A percentile compares a stretch with the other conserved stretches of the same genome.
phyloP scores from a whole-genome alignment of 2,329 filamentous ascomycete genomes.

The Cercospora canescens region DNA sequence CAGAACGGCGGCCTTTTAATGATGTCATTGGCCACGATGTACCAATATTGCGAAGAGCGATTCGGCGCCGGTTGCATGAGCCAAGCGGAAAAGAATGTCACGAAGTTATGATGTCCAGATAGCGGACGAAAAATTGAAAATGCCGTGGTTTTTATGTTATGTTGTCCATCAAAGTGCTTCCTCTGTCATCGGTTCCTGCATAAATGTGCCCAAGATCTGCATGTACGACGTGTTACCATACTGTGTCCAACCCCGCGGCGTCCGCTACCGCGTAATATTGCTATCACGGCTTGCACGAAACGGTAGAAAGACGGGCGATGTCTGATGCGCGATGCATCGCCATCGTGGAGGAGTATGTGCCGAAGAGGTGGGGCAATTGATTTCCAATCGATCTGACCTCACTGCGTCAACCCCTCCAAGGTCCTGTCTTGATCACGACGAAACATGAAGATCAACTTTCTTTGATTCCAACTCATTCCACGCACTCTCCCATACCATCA shows the following conservation, averaged over 20 bases:
- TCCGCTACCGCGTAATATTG: background rate
- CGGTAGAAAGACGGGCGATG: background rate
- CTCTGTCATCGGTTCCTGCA: constrained; percentile 7
- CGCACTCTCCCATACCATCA: background rate
- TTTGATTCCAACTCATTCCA: background rate
- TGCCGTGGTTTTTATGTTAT: background rate
- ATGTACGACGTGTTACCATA: background rate
- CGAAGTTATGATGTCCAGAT: constrained; percentile 9
- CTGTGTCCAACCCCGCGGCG: background rate
- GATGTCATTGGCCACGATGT: constrained; percentile 5
- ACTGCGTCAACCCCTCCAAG: constrained; percentile 3
- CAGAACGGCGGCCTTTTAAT: constrained; percentile 7
- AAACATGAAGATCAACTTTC: constrained; percentile 6
- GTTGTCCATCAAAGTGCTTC: constrained; percentile 6
- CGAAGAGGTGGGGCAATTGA: constrained; percentile 1
- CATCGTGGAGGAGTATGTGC: background rate
- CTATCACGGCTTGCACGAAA: background rate
- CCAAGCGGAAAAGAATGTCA: background rate
- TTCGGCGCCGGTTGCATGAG: constrained; percentile 6
- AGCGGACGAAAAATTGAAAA: background rate
- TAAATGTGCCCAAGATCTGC: constrained; percentile 12
- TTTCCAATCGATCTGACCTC: constrained; percentile 9
- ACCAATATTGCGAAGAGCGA: constrained; percentile 1
- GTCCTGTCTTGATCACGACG: background rate
- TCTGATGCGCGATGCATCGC: background rate